These are phyloP conservation scores for Skeletonema potamos DNA, from an alignment of 108 stramenopile genomes.

Conservation along the genomic window DNA sequence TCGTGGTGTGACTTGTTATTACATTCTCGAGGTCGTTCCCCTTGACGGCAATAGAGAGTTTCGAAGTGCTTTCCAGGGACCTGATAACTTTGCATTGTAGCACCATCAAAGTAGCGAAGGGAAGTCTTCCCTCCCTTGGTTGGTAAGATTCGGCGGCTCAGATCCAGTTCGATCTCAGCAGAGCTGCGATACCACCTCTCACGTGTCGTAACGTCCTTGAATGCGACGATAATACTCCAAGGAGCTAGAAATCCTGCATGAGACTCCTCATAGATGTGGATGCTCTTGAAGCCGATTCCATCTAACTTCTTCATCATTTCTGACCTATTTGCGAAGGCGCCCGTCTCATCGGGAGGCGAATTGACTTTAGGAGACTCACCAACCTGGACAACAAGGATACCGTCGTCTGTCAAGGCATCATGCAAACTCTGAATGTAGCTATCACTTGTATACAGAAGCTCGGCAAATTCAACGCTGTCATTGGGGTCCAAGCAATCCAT, in stretches of 20 bases:
- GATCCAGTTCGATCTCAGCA: slow-evolving; percentile 57
- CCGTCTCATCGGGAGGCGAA: slow-evolving; percentile 47
- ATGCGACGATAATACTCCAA: slow-evolving; percentile 61
- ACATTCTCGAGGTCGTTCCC: neutral
- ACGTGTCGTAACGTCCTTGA: slow-evolving; percentile 45
- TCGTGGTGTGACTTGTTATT: neutral
- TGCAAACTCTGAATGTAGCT: slow-evolving; percentile 54
- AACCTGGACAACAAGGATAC: slow-evolving; percentile 67
- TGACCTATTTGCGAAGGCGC: slow-evolving; percentile 43
- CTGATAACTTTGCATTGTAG: slow-evolving; percentile 67
- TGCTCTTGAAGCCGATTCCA: slow-evolving; percentile 54
- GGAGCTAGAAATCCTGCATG: slow-evolving; percentile 56
- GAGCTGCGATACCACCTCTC: slow-evolving; percentile 59
- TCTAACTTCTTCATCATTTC: slow-evolving; percentile 50
- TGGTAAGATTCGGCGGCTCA: slow-evolving; percentile 48
- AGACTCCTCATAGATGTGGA: slow-evolving; percentile 48
- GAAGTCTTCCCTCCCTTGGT: slow-evolving; percentile 44
- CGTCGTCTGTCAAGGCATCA: slow-evolving; percentile 48
- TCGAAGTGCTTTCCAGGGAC: slow-evolving; percentile 56
- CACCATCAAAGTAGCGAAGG: slow-evolving; percentile 71
- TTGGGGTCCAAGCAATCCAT: slow-evolving; percentile 60
- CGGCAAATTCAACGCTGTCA: slow-evolving; percentile 46
- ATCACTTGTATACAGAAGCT: slow-evolving; percentile 41
- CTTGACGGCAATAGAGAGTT: slow-evolving; percentile 47
- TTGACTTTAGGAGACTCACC: slow-evolving; percentile 45